phyloP scores from a whole-genome alignment of 2,329 filamentous ascomycete species.

The Hirsutella rhossiliensis region DNA sequence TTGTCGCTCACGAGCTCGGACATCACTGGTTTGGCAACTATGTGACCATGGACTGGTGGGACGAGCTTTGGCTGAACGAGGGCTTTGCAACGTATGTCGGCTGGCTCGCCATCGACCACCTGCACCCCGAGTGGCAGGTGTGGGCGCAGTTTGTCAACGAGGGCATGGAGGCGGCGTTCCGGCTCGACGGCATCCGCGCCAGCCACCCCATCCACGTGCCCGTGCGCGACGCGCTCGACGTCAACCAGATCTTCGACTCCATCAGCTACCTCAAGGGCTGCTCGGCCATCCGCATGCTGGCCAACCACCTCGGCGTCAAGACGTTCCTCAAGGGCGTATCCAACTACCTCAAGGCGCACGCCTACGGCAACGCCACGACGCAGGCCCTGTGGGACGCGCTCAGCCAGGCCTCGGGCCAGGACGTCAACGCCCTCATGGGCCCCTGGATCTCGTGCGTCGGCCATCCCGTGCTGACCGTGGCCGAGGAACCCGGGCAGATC shows the following conservation, averaged over 20 bases:
- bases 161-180: conserved; percentile 83
- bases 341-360: conserved; percentile 77
- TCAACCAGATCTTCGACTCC: conserved; percentile 95
- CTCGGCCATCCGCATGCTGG: conserved; percentile 93
- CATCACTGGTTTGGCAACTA: conserved; percentile 96
- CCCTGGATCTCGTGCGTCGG: conserved; percentile 95
- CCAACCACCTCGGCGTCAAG: conserved; percentile 75
- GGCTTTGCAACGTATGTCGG: conserved; percentile 98
- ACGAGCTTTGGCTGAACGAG: conserved; percentile 87
- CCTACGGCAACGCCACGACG: conserved; percentile 84
- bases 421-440: conserved; percentile 80
- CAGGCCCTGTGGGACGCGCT: conserved; percentile 84
- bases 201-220: conserved; percentile 96
- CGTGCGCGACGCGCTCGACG: conserved; percentile 83
- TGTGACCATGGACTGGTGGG: conserved; percentile 97
- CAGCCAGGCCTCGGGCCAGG: conserved; percentile 74
- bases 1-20: conserved; percentile 94
- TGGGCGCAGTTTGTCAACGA: conserved; percentile 98
- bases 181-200: conserved; percentile 77
- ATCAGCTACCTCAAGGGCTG: conserved; percentile 97
- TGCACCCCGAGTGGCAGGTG: conserved; percentile 94
- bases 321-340: conserved; percentile 85
- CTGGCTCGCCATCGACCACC: conserved; percentile 81
- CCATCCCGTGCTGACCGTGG: conserved; percentile 78
- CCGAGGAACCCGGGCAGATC: conserved; percentile 74